Base-by-base conservation (phyloP, 805 yeast genomes). In the Starmerella powellii region DNA sequence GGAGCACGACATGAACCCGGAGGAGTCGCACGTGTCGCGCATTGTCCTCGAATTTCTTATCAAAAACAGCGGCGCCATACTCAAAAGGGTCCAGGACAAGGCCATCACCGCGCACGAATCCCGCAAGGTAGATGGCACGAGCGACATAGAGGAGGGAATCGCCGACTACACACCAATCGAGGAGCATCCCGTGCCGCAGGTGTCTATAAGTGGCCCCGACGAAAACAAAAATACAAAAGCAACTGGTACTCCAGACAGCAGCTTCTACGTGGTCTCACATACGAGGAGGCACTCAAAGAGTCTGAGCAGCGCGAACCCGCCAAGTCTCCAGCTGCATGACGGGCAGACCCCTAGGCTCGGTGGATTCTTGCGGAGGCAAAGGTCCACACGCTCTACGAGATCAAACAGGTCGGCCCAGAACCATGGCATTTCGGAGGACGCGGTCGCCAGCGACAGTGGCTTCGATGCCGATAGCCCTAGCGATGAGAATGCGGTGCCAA, bases 1-100 rank as follows among this genome's bases (percentile, higher is more conserved):
- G 4, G 73, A 71, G 50, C 96, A 91, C 60, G 95, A 87, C 57
- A 74, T 88, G 78, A 74, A 80, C 32, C 96, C 96, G 1, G 84
- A 77, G 26, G 96, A 91, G 61, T 87, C 87, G 63, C 88, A 83
- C 11, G 63, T 85, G 28, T 82, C 94, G 4, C 85, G 87, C 51
- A 70, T 76, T 6, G 95, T 84, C 27, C 80, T 91, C 20, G 93
- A 87, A 56, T 86, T 88, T 51, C 70, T 91, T 64, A 82, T 88
- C 44, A 87, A 80, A 51, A 85, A 88, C 58, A 79, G 88, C 17
- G 79, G 80, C 58, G 76, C 78, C 58, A 68, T 88, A 34, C 64
- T 87, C 44, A 85, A 88, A 46, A 50, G 56, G 13, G 57, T 60
- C 15, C 62, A 61, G 47, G 42, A 41, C 6, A 49, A 52, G n/a